Evolutionary conservation across 164 flowering plant species (phyloP).

Genomic region (Malania oleifera): DNA sequence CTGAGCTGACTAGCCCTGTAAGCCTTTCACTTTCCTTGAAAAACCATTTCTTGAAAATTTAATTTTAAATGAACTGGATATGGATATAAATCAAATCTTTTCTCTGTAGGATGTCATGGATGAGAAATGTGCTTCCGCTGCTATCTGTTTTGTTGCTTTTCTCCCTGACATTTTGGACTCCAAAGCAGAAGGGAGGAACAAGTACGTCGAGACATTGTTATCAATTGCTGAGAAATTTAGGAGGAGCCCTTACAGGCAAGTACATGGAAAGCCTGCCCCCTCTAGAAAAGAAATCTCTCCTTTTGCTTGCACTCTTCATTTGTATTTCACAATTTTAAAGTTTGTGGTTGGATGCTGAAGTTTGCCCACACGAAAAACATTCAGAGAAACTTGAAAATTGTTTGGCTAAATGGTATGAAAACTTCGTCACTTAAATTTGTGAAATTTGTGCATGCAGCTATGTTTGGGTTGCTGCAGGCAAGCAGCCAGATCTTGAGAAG

Average conservation of each 20-base stretch:
- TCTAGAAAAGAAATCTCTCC: background rate
- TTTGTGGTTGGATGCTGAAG: too few relatives aligned
- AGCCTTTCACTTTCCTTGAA: slow-evolving; percentile 10
- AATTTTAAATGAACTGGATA: too few relatives aligned
- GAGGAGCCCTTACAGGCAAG: slow-evolving; percentile 87
- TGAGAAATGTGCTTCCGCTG: slow-evolving; percentile 89
- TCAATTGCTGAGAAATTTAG: slow-evolving; percentile 85
- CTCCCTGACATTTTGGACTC: slow-evolving; percentile 96
- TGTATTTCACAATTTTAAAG: too few relatives aligned
- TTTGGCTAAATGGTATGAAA: too few relatives aligned
- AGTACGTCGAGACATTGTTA: slow-evolving; percentile 58
- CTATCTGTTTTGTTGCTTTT: slow-evolving; percentile 92
- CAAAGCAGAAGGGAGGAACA: slow-evolving; percentile 95
- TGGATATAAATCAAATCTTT: slow-evolving; percentile 7
- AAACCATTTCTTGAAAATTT: too few relatives aligned
- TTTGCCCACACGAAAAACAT: too few relatives aligned
- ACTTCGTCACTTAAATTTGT: too few relatives aligned
- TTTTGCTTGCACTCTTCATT: background rate
- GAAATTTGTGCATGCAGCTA: too few relatives aligned
- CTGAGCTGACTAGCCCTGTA: slow-evolving; percentile 77
- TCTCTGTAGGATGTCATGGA: slow-evolving; percentile 75
- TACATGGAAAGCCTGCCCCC: background rate
- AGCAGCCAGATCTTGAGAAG: slow-evolving; percentile 87
- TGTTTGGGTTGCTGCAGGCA: slow-evolving; percentile 93
- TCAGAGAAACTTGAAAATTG: too few relatives aligned